Evolutionary conservation across 1,284 basidiomycete species (phyloP).

Genomic region (Laetiporus sulphureus): DNA sequence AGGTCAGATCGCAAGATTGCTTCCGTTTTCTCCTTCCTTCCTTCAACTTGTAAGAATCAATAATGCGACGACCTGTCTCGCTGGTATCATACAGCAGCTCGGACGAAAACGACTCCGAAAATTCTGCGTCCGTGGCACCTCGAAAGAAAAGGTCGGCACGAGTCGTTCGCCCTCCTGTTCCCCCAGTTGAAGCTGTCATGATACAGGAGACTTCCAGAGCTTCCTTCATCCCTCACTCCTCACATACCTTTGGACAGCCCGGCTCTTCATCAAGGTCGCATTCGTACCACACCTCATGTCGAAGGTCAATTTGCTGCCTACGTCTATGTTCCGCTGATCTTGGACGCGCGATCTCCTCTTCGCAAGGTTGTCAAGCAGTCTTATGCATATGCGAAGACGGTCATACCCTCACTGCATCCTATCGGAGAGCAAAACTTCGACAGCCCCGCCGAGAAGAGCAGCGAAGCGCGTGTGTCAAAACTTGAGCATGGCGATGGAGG

Average conservation of each 20-base stretch:
- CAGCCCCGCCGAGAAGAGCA: background rate
- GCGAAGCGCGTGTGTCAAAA: conserved; percentile 6
- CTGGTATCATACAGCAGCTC: conserved; percentile 13
- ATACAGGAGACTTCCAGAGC: conserved; percentile 45
- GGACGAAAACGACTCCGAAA: conserved; percentile 6
- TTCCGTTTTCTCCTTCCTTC: too few relatives aligned
- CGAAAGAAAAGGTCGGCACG: conserved; percentile 1
- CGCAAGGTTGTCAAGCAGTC: conserved; percentile 42
- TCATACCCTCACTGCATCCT: conserved; percentile 41
- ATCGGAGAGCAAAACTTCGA: conserved; percentile 20
- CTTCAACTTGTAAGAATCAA: too few relatives aligned
- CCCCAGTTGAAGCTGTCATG: background rate
- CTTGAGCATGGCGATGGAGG: conserved; percentile 3
- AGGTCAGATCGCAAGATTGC: too few relatives aligned
- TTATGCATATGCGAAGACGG: conserved; percentile 35
- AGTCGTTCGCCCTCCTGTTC: background rate
- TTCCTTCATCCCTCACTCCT: conserved; percentile 42
- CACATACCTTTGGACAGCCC: conserved; percentile 56
- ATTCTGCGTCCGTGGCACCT: background rate
- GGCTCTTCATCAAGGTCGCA: conserved; percentile 70
- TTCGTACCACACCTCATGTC: conserved; percentile 63
- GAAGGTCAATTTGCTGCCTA: conserved; percentile 77
- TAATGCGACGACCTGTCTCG: too few relatives aligned
- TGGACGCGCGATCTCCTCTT: conserved; percentile 37
- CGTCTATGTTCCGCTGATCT: conserved; percentile 58